Evolutionary conservation across 1,284 basidiomycete species (phyloP).

Genomic region (Ceraceosorus guamensis): DNA sequence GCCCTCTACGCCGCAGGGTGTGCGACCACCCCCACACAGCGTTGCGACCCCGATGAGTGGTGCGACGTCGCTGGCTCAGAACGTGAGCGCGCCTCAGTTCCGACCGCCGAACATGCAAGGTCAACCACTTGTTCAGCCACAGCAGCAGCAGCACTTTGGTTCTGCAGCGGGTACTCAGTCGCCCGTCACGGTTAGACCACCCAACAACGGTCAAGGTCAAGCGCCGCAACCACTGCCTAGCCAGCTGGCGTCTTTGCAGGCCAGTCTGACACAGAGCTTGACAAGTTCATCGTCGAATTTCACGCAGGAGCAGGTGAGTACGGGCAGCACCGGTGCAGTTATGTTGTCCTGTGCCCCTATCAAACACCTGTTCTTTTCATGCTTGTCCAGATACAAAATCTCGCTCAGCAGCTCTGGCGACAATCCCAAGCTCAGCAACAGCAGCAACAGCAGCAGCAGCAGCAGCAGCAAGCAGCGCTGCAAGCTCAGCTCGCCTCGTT

Average conservation of each 20-base stretch:
- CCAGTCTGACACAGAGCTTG: background rate
- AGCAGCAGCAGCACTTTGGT: background rate
- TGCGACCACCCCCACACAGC: background rate
- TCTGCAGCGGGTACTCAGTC: background rate
- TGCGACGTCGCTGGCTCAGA: background rate
- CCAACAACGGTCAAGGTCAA: background rate
- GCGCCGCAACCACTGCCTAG: background rate
- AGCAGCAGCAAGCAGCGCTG: conserved; percentile 6
- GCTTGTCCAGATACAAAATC: background rate
- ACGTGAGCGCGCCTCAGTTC: too few relatives aligned
- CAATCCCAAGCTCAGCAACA: background rate
- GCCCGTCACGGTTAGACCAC: background rate
- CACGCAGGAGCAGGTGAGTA: background rate
- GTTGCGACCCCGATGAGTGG: background rate
- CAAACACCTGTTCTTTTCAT: background rate
- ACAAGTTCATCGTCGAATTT: background rate
- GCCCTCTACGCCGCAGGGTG: background rate
- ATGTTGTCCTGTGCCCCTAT: background rate
- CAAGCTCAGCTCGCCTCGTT: conserved; percentile 12
- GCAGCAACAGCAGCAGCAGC: conserved; percentile 1
- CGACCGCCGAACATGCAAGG: background rate
- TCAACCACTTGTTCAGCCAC: background rate
- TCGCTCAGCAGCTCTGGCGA: background rate
- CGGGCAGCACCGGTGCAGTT: background rate
- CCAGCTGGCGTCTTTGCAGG: background rate